These are phyloP conservation scores for Penicillium nucicola DNA, from an alignment of 495 filamentous ascomycete species.

Conservation along the genomic window DNA sequence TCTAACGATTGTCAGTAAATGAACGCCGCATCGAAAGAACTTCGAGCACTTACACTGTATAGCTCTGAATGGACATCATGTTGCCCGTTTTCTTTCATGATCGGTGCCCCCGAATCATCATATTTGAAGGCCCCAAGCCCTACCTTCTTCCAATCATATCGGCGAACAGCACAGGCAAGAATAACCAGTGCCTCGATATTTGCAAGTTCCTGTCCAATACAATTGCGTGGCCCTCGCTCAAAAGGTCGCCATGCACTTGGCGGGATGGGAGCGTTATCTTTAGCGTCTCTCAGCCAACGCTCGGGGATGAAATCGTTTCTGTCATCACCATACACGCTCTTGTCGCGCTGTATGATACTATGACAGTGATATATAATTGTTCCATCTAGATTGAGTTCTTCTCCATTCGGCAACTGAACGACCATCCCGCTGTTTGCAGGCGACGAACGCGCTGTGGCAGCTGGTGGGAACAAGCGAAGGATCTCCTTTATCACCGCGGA, in stretches of 20 bases:
- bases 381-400: not conserved
- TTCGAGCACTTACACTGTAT: slow-evolving; percentile 34
- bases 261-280: slow-evolving; percentile 2
- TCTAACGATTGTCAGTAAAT: slow-evolving; percentile 1
- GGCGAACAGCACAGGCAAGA: slow-evolving; percentile 33
- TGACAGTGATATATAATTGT: slow-evolving; percentile 24
- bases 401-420: slow-evolving; percentile 14
- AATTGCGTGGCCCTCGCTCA: slow-evolving; percentile 45
- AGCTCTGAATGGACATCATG: slow-evolving; percentile 39
- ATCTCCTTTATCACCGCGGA: slow-evolving; percentile 49
- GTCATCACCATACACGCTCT: slow-evolving; percentile 12
- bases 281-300: slow-evolving; percentile 20
- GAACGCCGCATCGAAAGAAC: not conserved
- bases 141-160: slow-evolving; percentile 26
- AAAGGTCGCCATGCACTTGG: slow-evolving; percentile 44
- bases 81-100: slow-evolving; percentile 34
- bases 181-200: slow-evolving; percentile 40
- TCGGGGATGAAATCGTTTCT: slow-evolving; percentile 17
- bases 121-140: slow-evolving; percentile 36
- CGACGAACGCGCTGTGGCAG: slow-evolving; percentile 34
- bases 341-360: slow-evolving; percentile 19
- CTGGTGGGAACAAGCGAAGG: slow-evolving; percentile 41
- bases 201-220: slow-evolving; percentile 50
- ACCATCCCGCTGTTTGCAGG: slow-evolving; percentile 21
- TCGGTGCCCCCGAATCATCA: slow-evolving; percentile 16